Evolutionary conservation across 177 flowering plant species (phyloP).

Genomic region (Tripterygium wilfordii): DNA sequence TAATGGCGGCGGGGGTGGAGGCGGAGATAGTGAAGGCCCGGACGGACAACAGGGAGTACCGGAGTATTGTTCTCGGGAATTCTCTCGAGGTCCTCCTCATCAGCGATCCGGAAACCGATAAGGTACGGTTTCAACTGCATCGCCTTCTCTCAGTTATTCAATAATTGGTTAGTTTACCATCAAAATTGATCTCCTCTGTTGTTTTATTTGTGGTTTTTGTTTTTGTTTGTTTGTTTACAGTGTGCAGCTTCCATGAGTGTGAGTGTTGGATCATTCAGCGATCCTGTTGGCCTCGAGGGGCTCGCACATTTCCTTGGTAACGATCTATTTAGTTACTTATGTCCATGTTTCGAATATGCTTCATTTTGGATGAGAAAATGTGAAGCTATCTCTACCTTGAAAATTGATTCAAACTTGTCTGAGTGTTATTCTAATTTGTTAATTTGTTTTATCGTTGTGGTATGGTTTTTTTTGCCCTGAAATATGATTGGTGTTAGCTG

Average conservation of each 20-base stretch:
- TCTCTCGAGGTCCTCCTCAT: conserved; percentile 78
- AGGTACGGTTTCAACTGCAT: conserved; percentile 28
- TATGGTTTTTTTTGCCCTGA: too few relatives aligned
- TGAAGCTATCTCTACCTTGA: too few relatives aligned
- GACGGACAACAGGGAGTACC: conserved; percentile 74
- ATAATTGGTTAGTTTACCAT: neutral
- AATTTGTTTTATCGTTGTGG: neutral
- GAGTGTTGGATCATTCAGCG: conserved; percentile 72
- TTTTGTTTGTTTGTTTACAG: conserved; percentile 23
- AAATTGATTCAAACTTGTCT: too few relatives aligned
- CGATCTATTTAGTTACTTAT: neutral
- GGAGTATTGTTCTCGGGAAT: conserved; percentile 67
- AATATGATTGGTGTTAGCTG: too few relatives aligned
- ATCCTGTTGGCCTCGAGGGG: conserved; percentile 92
- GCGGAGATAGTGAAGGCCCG: conserved; percentile 69
- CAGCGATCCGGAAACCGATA: conserved; percentile 94
- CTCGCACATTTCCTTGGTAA: conserved; percentile 97
- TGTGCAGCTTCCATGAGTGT: conserved; percentile 93
- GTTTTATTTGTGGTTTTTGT: neutral
- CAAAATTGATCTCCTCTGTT: neutral
- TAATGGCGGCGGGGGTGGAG: conserved; percentile 29
- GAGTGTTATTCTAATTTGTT: neutral
- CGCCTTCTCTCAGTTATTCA: neutral
- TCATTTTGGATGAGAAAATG: too few relatives aligned
- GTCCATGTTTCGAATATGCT: neutral